Evolutionary conservation across 108 stramenopile genomes (phyloP).

Genomic region (Heterococcus sp.): DNA sequence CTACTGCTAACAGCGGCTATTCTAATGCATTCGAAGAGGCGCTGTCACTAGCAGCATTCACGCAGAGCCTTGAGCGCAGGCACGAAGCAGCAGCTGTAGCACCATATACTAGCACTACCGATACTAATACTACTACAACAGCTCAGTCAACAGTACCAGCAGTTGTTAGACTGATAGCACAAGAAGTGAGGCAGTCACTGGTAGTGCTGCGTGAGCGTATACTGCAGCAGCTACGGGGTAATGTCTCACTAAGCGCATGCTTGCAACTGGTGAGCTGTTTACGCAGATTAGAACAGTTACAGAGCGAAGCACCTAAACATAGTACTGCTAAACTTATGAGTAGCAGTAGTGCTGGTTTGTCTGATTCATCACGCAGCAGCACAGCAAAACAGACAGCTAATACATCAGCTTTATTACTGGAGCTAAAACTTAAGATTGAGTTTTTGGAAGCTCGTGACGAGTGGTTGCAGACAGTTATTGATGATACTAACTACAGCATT

Average conservation of each 20-base stretch:
- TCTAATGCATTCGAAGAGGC: conserved; percentile 34
- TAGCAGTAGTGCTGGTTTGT: conserved; percentile 8
- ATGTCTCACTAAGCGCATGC: conserved; percentile 36
- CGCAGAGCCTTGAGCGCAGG: conserved; percentile 43
- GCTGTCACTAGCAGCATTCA: conserved; percentile 43
- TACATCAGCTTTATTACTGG: neutral
- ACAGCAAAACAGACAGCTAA: no score
- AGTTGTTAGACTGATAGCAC: conserved; percentile 36
- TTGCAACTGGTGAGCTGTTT: conserved; percentile 47
- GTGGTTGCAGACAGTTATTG: conserved; percentile 24
- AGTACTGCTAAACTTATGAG: no score
- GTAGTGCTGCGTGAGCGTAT: conserved; percentile 37
- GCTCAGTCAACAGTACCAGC: no score
- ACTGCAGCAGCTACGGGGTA: conserved; percentile 27
- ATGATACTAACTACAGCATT: no score
- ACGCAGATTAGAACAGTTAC: conserved; percentile 35
- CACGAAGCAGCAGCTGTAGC: no score
- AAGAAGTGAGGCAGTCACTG: conserved; percentile 33
- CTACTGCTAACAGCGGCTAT: no score
- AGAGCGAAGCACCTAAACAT: no score
- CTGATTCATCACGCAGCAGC: no score
- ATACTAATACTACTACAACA: neutral
- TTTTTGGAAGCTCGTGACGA: conserved; percentile 49
- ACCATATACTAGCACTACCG: neutral
- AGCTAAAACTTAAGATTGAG: conserved; percentile 7